Base-by-base conservation (phyloP, 371 early-diverging fungal species). In the Mucor circinelloides region DNA sequence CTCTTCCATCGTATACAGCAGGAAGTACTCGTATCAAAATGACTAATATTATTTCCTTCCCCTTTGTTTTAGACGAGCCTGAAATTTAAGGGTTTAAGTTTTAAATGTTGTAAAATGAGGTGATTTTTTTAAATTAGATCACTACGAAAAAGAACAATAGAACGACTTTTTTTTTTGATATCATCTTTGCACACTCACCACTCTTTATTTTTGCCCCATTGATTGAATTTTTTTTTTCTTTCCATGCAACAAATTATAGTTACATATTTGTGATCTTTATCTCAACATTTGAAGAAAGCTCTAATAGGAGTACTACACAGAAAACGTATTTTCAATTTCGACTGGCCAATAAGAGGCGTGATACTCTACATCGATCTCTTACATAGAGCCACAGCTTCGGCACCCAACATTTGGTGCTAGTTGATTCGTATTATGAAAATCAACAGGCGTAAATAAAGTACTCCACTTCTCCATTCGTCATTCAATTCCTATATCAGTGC, bases 51-150 rank as follows among this genome's bases (percentile, higher is more conserved):
- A 30, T 60, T 46, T 23, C 6, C 12, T 21, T 36, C 48, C 58
- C 58, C 65, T 31, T 65, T 65, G 58, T 48, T 57, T 65, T 42
- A 48, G 36, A 44, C 25, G 19, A 34, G n/a, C 12, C n/a, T 8
- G n/a, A 27, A 21, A 23, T 46, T 25, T 44, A 58, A 40, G 36
- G 42, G 57, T 36, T 48, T 36, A n/a, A 19, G 44, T 58, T 58
- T 57, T 34, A 50, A 32, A 30, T 62, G 50, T 34, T 48, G 32
- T 31, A 46, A 52, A 52, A 52, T 52, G 52, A 52, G 52, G 48
- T 62, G 62, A 62, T 62, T 48, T 62, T 61, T 31, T 32, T 32
- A 8, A 25, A 52, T 12, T n/a, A n/a, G n/a, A n/a, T n/a, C n/a
- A n/a, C 44, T 44, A 44, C 19, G n/a, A 46, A 46, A 46, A 46